phyloP scores from a whole-genome alignment of 2,329 filamentous ascomycete species.

The Xylaria sp. region DNA sequence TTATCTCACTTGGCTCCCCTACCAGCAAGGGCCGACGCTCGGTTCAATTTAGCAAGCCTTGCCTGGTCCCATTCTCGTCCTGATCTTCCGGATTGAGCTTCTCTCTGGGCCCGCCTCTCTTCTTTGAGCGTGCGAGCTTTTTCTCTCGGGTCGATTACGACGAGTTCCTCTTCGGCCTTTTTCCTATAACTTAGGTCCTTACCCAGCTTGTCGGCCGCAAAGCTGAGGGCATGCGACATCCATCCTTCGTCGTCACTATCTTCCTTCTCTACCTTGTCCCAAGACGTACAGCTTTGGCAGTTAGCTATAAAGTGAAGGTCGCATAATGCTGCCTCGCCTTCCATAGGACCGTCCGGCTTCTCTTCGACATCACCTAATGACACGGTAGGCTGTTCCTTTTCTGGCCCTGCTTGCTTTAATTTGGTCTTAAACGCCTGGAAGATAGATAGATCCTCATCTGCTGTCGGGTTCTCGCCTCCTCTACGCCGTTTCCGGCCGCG shows the following conservation, averaged over 20 bases:
- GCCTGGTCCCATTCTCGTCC: constrained; percentile 66
- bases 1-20: constrained; percentile 58
- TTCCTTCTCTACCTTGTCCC: constrained; percentile 66
- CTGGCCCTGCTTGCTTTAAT: constrained; percentile 61
- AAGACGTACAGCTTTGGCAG: constrained; percentile 88
- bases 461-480: constrained; percentile 57
- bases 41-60: constrained; percentile 62
- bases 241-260: constrained; percentile 72
- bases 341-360: constrained; percentile 47
- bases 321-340: constrained; percentile 78
- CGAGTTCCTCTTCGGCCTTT: constrained; percentile 87
- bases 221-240: constrained; percentile 85
- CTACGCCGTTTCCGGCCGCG: constrained; percentile 72
- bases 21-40: constrained; percentile 58
- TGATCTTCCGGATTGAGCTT: constrained; percentile 55
- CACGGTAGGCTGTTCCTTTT: constrained; percentile 38
- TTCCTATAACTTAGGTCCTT: constrained; percentile 91
- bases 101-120: constrained; percentile 65
- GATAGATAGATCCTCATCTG: constrained; percentile 69
- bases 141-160: constrained; percentile 91
- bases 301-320: constrained; percentile 96
- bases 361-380: constrained; percentile 32
- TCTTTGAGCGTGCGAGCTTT: constrained; percentile 76
- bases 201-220: constrained; percentile 86
- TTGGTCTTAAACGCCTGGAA: constrained; percentile 82